A percentile compares a stretch with the other conserved stretches of the same genome.
These are phyloP conservation scores for Cercospora brassicicola DNA, from an alignment of 2,329 filamentous ascomycete species.

Conservation along the genomic window DNA sequence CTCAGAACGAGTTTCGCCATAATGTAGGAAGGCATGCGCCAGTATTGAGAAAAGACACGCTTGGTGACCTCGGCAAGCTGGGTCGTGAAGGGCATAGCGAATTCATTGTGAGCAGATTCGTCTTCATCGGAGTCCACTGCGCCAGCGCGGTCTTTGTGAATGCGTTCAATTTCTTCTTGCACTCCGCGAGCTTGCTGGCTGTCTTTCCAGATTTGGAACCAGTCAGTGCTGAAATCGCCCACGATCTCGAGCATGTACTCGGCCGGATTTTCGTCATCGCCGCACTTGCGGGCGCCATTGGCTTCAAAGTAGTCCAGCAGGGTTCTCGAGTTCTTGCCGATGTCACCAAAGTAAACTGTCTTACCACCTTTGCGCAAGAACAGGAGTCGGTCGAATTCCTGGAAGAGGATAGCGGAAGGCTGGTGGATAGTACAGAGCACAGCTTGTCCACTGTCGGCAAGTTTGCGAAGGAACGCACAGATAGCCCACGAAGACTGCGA, in stretches of 20 bases:
- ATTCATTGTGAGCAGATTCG: constrained; percentile 43
- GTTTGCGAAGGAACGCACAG: constrained; percentile 61
- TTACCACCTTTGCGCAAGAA: constrained; percentile 48
- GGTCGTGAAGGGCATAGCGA: constrained; percentile 44
- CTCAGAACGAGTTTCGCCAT: constrained; percentile 61
- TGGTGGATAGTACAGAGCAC: constrained; percentile 53
- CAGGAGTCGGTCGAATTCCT: constrained; percentile 48
- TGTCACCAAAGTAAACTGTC: constrained; percentile 52
- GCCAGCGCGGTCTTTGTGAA: constrained; percentile 41
- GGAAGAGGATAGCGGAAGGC: constrained; percentile 48
- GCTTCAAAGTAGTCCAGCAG: constrained; percentile 58
- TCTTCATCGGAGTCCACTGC: constrained; percentile 36
- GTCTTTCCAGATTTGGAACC: constrained; percentile 45
- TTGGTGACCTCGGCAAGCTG: constrained; percentile 43
- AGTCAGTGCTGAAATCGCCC: constrained; percentile 43
- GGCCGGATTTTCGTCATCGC: constrained; percentile 63
- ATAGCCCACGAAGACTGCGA: constrained; percentile 65
- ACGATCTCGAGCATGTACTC: constrained; percentile 69
- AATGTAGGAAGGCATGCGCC: constrained; percentile 49
- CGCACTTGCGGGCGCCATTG: constrained; percentile 62
- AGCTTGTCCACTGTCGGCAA: constrained; percentile 53
- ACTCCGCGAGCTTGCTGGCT: constrained; percentile 37
- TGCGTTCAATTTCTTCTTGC: constrained; percentile 42
- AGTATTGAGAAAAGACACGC: constrained; percentile 49
- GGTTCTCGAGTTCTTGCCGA: constrained; percentile 45